Base-by-base conservation (phyloP, 176 grass and related monocot species). In the Ensete glaucum region DNA sequence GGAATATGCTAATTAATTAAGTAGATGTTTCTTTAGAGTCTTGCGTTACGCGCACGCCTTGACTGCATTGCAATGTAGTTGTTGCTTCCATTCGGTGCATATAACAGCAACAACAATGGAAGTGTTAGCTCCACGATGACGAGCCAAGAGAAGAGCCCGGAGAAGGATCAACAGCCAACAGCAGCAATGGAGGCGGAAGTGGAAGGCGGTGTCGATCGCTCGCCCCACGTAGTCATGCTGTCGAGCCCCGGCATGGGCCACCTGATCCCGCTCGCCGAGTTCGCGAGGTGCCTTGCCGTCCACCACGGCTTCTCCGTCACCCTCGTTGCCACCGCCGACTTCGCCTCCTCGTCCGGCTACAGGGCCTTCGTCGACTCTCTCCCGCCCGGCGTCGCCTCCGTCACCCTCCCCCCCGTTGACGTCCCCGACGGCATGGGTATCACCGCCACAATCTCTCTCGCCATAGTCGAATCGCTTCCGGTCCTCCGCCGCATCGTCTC, bases 181-280 rank as follows among this genome's bases (percentile, higher is more conserved):
- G 21, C 11, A 12, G 23, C 63, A 2, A 65, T 65, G 63, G 63
- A 65, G 9, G 63, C n/a, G 0, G 34, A 43, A 43, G 34, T 43
- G 23, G 22, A 22, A 65, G 11, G 63, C 27, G 23, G 25, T 9
- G 11, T 1, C 23, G 63, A 13, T 7, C 21, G 2, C 21, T 25
- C 10, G 9, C 79, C 80, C 9, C 91, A 86, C 79, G 71, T 95
- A 24, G 83, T 81, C n/a, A 9, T 95, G n/a, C 78, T 90, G 3
- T 12, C 85, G 1, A 74, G 88, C 73, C 82, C 89, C 16, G 83
- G 89, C 8, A 80, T 77, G 9, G 89, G 83, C 1, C 85, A 90
- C 78, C 53, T 94, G 43, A 48, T 71, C 56, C 87, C 91, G 1
- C 19, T 72, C 10, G 80, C 80, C 8, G 84, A 90, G 74, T 60